Evolutionary conservation across 345 rosid genomes (phyloP).

Genomic region (Microcos paniculata): DNA sequence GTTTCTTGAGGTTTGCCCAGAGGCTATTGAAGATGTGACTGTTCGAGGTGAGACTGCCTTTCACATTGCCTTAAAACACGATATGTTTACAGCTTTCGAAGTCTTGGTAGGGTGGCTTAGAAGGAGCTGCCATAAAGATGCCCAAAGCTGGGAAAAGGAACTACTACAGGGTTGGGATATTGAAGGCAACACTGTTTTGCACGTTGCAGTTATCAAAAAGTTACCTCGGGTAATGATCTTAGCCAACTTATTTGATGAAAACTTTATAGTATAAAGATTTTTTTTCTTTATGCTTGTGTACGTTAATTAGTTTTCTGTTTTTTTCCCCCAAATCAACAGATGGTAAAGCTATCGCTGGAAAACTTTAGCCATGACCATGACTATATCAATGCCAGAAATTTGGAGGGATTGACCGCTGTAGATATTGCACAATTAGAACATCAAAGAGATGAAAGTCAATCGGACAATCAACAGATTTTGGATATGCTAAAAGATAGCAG

Average conservation of each 20-base stretch:
- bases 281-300: not conserved
- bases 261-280: too few species aligned
- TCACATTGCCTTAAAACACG: too few species aligned
- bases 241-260: too few species aligned
- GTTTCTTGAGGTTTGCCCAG: too few species aligned
- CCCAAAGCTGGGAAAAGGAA: too few species aligned
- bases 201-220: not conserved
- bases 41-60: too few species aligned
- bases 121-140: too few species aligned
- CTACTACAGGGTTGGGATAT: too few species aligned
- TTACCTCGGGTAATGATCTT: not conserved
- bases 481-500: not conserved
- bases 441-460: not conserved
- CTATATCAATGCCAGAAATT: not conserved
- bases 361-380: not conserved
- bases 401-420: not conserved
- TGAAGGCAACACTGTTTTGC: not conserved
- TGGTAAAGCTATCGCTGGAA: not conserved
- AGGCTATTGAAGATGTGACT: too few species aligned
- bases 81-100: too few species aligned
- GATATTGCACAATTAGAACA: not conserved
- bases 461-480: not conserved
- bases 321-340: not conserved
- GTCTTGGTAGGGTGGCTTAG: too few species aligned
- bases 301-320: not conserved